Base-by-base conservation (phyloP, 2,329 filamentous ascomycete genomes). In the Trichoderma koningiopsis region DNA sequence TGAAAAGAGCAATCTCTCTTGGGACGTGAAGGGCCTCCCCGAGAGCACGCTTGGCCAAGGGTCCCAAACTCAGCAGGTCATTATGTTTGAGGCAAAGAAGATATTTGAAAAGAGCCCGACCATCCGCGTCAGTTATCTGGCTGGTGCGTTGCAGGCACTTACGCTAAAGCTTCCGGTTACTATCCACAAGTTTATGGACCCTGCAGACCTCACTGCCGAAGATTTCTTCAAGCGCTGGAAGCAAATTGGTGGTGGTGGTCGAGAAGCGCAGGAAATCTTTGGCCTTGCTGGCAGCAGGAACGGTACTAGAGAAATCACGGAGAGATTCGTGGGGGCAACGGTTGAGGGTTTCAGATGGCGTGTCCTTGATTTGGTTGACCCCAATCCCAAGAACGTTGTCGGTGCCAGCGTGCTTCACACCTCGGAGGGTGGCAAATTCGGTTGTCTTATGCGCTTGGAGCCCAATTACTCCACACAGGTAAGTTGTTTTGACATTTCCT, bases 201-300 rank as follows among this genome's bases (percentile, higher is more conserved):
- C 92, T 0, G 94, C 96, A 0, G 91, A 96, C 68, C 84, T 99
- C 49, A 88, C 88, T 7, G 89, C 91, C 0, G 96, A 99, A 64
- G 96, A 99, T 77, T 99, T 98, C 81, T 99, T 99, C 87, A 97
- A 96, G 85, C 87, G 96, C 63, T 99, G 96, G 96, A 96, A 97
- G 85, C 96, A 99, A 81, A 98, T 99, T 75, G 96, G 96, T 14
- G 93, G 92, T 5, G 88, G 89, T 1, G 91, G 94, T 1, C 88
- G 96, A 35, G 96, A 99, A 80, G 90, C 92, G 0, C 96, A 99
- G 79, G 87, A 87, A 59, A 93, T 98, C 37, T 96, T 99, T 79
- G 89, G 90, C 0, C 78, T 95, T 13, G 81, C 83, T 1, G 71
- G 73, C 2, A 79, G 78, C 1, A 85, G 85, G 33, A 85, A 84